Evolutionary conservation across 768 basidiomycete species (phyloP), one percentile per base, ranked within the genome.

Genomic region (Grammothele lineata): DNA sequence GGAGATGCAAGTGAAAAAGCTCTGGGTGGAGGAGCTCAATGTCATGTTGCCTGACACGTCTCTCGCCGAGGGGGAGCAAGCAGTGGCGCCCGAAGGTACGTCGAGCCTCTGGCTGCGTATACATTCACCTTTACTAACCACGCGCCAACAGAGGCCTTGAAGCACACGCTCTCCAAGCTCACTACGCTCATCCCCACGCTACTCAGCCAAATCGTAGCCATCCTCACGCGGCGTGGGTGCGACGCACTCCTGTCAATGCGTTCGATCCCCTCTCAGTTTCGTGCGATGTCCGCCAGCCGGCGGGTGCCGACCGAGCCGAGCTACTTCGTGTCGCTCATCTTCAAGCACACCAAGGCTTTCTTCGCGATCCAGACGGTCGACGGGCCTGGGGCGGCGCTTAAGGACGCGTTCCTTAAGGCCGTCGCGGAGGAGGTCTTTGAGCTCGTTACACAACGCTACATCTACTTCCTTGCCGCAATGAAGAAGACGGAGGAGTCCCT

Each of bases 401-500:
- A 76, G 54, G 73, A 77, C 33, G 69, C 73, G 12, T 73, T 80
- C 47, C 59, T 83, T 42, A 66, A 67, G 39, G 58, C 65, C 1
- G 80, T 77, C 56, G 72, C 77, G 30, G 74, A 71, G 38, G 80
- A 80, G 36, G 75, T 92, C n/a, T 83, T 89, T 55, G 81, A 87
- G 50, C 72, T 72, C 42, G 84, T 89, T 27, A 75, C 78, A 19
- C 81, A 83, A 58, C 78, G 78, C 58, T 96, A 95, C 63, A 80
- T 85, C 11, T 75, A 77, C 46, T 86, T 90, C 59, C 72, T 98
- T 19, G 73, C 81, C 9, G 78, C 81, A 1, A 92, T 94, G 78
- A 88, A 83, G 64, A 95, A 95, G 71, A 91, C 91, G 7, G 92
- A 97, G 54, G 92, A 93, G 60, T 86, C 90, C 10, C 69, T 98